phyloP scores from a whole-genome alignment of 139 green algal species.

The Choricystis sp. region DNA sequence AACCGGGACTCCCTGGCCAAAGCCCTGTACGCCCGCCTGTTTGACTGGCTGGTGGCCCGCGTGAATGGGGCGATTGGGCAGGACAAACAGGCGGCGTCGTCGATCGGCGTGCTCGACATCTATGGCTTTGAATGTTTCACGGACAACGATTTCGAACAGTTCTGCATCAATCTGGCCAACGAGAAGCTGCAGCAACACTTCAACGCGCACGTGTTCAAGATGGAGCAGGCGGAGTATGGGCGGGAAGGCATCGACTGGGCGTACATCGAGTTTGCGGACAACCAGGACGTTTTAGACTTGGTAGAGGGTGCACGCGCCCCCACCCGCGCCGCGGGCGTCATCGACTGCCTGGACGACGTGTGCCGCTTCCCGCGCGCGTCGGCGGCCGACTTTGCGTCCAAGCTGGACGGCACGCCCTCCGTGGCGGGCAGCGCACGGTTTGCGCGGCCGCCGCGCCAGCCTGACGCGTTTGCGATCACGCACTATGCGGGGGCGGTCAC shows the following conservation, averaged over 20 bases:
- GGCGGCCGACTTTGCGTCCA: slow-evolving; percentile 57
- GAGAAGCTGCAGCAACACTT: slow-evolving; percentile 99
- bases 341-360: slow-evolving; percentile 89
- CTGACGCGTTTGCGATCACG: slow-evolving; percentile 78
- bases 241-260: slow-evolving; percentile 93
- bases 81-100: slow-evolving; percentile 29
- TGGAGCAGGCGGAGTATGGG: slow-evolving; percentile 97
- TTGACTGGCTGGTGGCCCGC: slow-evolving; percentile 87
- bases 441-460: slow-evolving; percentile 65
- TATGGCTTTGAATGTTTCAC: slow-evolving; percentile 93
- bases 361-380: slow-evolving; percentile 71
- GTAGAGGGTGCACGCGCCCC: slow-evolving; percentile 57
- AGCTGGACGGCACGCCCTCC: slow-evolving; percentile 54
- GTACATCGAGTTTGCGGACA: slow-evolving; percentile 99
- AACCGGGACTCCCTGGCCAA: slow-evolving; percentile 90
- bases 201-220: slow-evolving; percentile 98
- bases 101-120: slow-evolving; percentile 90
- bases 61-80: slow-evolving; percentile 65
- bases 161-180: slow-evolving; percentile 98
- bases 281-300: slow-evolving; percentile 93
- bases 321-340: slow-evolving; percentile 60
- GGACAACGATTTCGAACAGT: slow-evolving; percentile 89
- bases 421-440: slow-evolving; percentile 57
- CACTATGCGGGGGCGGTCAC: slow-evolving; percentile 85
- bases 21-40: slow-evolving; percentile 85